A percentile compares a stretch with the other conserved stretches of the same genome.
Evolutionary conservation across 805 yeast genomes (phyloP).

Genomic region (Saccharomycopsis selenospora): DNA sequence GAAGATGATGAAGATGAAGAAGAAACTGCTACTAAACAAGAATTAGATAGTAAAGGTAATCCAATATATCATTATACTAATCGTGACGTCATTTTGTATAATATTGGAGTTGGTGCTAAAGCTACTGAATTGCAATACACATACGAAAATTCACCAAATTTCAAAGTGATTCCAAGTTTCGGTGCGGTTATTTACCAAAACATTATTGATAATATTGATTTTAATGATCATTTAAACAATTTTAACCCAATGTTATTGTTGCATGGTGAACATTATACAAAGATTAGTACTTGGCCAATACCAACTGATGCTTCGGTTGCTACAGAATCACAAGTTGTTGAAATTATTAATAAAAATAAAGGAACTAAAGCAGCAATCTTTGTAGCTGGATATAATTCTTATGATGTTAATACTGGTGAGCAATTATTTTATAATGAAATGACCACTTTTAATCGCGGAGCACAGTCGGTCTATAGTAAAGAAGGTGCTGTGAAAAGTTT

Average conservation of each 20-base stretch:
- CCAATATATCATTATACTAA: conserved; percentile 50
- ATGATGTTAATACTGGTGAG: conserved; percentile 63
- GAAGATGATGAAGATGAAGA: conserved; percentile 40
- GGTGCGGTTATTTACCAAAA: conserved; percentile 64
- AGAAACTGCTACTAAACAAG: conserved; percentile 40
- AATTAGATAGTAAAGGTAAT: conserved; percentile 35
- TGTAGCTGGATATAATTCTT: conserved; percentile 64
- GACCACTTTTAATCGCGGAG: conserved; percentile 75
- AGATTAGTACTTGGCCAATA: conserved; percentile 65
- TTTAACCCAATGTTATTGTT: conserved; percentile 84
- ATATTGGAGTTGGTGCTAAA: conserved; percentile 82
- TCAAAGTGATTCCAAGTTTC: conserved; percentile 82
- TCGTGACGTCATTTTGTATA: conserved; percentile 74
- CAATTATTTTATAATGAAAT: conserved; percentile 72
- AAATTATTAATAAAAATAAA: conserved; percentile 81
- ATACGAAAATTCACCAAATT: conserved; percentile 69
- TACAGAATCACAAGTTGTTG: conserved; percentile 62
- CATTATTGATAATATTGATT: conserved; percentile 4
- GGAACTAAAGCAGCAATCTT: conserved; percentile 75
- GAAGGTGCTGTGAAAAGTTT: conserved; percentile 43
- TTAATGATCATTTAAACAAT: conserved; percentile 49
- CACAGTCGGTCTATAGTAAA: conserved; percentile 35
- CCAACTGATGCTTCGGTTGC: conserved; percentile 61
- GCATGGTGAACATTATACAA: conserved; percentile 93
- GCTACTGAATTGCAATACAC: conserved; percentile 69